Base-by-base conservation (phyloP, 345 rosid species). In the Eucalyptus dawsonii region DNA sequence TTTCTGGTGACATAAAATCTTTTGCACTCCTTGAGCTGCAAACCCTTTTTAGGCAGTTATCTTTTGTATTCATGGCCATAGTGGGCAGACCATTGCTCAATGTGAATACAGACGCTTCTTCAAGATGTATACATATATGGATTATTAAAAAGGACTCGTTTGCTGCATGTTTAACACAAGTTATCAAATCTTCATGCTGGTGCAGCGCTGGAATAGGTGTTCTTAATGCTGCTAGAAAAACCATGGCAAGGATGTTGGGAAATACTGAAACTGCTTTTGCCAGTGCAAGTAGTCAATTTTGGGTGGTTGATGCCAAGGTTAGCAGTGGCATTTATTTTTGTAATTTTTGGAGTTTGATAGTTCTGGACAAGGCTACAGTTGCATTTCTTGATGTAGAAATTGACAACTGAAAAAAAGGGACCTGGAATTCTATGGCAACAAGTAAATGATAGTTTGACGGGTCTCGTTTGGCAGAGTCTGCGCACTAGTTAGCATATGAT, bases 191-290 rank as follows among this genome's bases (percentile, higher is more conserved):
- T 88, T 80, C 91, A 29, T 40, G 37, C 88, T 92, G 88, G 62
- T 93, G 88, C 97, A 97, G 99, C 92, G 99, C 99, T 49, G 99
- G 99, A 91, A 95, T 97, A 89, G 99, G 99, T 90, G 99, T 97
- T 91, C 94, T 97, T 34, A 97, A 97, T 94, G 95, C 98, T 91
- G 99, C 99, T 29, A 95, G 98, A 94, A 96, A 97, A 93, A 97
- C 99, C 86, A 97, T 97, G 99, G 99, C 97, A 87, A 94, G 99
- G 92, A 96, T 97, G 99, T 91, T 97, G 92, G 99, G 99, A 88
- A 95, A 97, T 91, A 97, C 89, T 90, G 95, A 93, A 92, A 88
- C 93, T 88, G 99, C 99, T 31, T 97, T 97, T 94, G 98, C 94
- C 67, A 95, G 98, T 94, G 97, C 99, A 50, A 93, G 94, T 88